Conservation (phyloP, 495 filamentous ascomycete genomes). For the Aspergillus sparsus region DNA sequence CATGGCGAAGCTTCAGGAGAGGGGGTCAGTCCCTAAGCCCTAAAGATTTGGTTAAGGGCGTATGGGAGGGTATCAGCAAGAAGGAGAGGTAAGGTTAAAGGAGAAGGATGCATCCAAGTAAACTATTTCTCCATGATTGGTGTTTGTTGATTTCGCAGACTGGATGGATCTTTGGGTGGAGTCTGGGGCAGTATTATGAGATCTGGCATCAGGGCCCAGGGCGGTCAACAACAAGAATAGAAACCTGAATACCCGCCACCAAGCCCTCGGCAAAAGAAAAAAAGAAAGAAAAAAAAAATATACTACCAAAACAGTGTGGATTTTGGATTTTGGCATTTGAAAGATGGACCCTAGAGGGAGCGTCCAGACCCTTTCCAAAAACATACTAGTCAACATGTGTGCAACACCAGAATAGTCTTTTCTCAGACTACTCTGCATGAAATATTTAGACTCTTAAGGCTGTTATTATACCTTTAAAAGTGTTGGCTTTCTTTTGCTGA, state of each 20-base stretch:
- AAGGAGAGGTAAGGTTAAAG: background rate
- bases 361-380: background rate
- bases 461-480: no score
- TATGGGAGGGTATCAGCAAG: slow-evolving; percentile 2
- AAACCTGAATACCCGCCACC: no score
- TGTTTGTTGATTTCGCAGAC: background rate
- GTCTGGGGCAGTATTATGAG: slow-evolving; percentile 2
- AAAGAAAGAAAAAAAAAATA: no score
- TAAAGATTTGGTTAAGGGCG: slow-evolving; percentile 12
- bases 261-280: no score
- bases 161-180: slow-evolving; percentile 6
- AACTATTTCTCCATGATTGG: background rate
- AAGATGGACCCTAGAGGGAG: no score
- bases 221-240: slow-evolving; percentile 7
- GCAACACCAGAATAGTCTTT: no score
- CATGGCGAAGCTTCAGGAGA: slow-evolving; percentile 34
- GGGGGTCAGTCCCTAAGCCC: slow-evolving; percentile 34
- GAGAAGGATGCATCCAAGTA: slow-evolving; percentile 1
- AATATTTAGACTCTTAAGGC: no score
- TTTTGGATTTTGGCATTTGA: no score
- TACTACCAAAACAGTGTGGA: no score
- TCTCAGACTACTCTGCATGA: no score
- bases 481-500: no score
- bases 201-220: slow-evolving; percentile 22
- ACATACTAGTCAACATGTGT: background rate